Evolutionary conservation across 2,329 filamentous ascomycete species (phyloP).

Genomic region (Penicillium sp.): DNA sequence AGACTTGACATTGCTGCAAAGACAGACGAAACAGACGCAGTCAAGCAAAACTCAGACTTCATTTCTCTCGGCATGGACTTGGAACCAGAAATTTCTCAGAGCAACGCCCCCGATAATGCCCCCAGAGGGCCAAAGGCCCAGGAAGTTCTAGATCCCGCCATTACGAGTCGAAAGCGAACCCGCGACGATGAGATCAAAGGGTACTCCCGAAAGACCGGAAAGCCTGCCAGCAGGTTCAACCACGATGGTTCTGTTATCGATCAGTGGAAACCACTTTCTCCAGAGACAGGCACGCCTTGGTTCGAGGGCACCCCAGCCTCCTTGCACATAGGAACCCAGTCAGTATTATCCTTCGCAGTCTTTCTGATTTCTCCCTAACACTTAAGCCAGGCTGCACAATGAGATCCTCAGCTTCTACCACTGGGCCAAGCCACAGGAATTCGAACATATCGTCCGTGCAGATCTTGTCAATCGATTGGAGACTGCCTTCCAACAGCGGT

Average conservation of each 20-base stretch:
- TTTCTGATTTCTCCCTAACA: not conserved
- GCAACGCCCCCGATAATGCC: constrained; percentile 35
- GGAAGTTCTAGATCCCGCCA: constrained; percentile 42
- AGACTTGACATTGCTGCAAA: constrained; percentile 59
- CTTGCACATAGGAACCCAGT: constrained; percentile 37
- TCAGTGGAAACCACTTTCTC: constrained; percentile 52
- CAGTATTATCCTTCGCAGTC: constrained; percentile 11
- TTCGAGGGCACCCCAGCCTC: constrained; percentile 29
- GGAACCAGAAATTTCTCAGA: constrained; percentile 12
- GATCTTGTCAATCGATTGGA: constrained; percentile 70
- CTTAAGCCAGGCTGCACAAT: constrained; percentile 67
- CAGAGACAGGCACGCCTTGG: constrained; percentile 62
- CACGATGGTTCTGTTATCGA: constrained; percentile 51
- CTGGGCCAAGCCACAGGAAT: constrained; percentile 72
- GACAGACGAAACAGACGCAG: constrained; percentile 53
- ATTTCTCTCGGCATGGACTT: constrained; percentile 75
- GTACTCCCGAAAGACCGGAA: constrained; percentile 53
- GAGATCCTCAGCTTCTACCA: constrained; percentile 88
- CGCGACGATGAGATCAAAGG: constrained; percentile 65
- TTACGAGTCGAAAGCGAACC: constrained; percentile 72
- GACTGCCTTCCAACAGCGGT: constrained; percentile 56
- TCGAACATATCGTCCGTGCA: constrained; percentile 72
- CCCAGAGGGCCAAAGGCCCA: constrained; percentile 37
- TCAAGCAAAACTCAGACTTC: constrained; percentile 70
- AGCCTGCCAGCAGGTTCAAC: constrained; percentile 52